These are phyloP conservation scores for Fusarium concolor DNA, from an alignment of 2,329 filamentous ascomycete species.

Conservation along the genomic window DNA sequence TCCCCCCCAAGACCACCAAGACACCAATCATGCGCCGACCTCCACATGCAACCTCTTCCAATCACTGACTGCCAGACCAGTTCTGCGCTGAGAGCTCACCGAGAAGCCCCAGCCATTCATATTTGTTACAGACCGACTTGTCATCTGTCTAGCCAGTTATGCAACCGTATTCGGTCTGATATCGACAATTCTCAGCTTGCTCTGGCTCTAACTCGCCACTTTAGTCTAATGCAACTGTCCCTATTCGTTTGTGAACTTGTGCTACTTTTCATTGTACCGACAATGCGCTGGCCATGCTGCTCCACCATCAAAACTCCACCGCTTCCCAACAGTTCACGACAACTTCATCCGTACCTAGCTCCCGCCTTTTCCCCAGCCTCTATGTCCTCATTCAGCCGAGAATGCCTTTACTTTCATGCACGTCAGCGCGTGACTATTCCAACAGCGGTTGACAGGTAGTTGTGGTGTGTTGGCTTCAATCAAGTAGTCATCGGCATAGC, in stretches of 20 bases:
- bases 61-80: slow-evolving; percentile 42
- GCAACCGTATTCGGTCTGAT: slow-evolving; percentile 27
- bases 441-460: slow-evolving; percentile 24
- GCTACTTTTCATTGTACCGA: slow-evolving; percentile 30
- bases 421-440: slow-evolving; percentile 38
- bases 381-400: slow-evolving; percentile 34
- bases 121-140: slow-evolving; percentile 40
- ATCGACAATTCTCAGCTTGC: slow-evolving; percentile 29
- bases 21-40: slow-evolving; percentile 48
- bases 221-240: slow-evolving; percentile 19
- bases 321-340: slow-evolving; percentile 44
- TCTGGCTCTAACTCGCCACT: slow-evolving; percentile 25
- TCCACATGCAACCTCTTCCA: slow-evolving; percentile 39
- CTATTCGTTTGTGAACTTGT: slow-evolving; percentile 28
- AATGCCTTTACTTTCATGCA: slow-evolving; percentile 40
- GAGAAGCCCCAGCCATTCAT: slow-evolving; percentile 26
- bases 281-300: slow-evolving; percentile 42
- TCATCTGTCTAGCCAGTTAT: slow-evolving; percentile 25
- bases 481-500: not conserved
- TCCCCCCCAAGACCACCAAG: slow-evolving; percentile 28
- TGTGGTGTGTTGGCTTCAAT: slow-evolving; percentile 24
- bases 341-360: slow-evolving; percentile 20
- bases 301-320: slow-evolving; percentile 39
- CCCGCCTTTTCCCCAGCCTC: slow-evolving; percentile 33
- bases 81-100: slow-evolving; percentile 29